phyloP scores from a whole-genome alignment of 257 asterid genomes.

The Solanum arcanum region DNA sequence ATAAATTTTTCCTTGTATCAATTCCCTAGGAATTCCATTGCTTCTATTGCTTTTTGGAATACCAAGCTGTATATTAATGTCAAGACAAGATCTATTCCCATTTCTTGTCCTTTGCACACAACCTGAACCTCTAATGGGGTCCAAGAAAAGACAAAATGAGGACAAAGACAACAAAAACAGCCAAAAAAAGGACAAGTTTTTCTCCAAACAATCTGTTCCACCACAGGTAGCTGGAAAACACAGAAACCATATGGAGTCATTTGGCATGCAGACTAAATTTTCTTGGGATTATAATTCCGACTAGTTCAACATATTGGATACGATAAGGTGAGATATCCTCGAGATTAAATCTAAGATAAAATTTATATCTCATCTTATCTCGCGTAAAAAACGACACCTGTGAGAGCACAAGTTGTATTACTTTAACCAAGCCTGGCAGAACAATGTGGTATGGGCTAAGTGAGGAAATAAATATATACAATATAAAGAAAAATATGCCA shows the following conservation, averaged over 20 bases:
- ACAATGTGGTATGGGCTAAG: not conserved
- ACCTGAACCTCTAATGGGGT: not conserved
- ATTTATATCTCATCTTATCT: not conserved
- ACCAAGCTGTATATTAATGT: not conserved
- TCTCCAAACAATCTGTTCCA: not conserved
- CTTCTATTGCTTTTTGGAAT: not conserved
- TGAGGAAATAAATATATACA: not conserved
- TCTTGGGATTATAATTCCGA: not conserved
- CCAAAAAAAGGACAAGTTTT: not conserved
- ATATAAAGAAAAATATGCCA: not conserved
- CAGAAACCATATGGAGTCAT: not conserved
- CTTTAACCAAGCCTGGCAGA: not conserved
- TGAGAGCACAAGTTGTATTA: not conserved
- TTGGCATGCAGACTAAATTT: not conserved
- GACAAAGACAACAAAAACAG: not conserved
- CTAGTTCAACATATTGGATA: not conserved
- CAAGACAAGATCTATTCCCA: not conserved
- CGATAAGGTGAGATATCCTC: not conserved
- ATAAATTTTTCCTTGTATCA: not conserved
- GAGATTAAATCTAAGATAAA: fast-evolving
- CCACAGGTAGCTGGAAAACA: not conserved
- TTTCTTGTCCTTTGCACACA: not conserved
- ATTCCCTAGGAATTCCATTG: not conserved
- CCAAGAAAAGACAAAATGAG: not conserved
- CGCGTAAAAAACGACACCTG: not conserved